phyloP scores from a whole-genome alignment of 257 asterid species.

The Perilla frutescens region DNA sequence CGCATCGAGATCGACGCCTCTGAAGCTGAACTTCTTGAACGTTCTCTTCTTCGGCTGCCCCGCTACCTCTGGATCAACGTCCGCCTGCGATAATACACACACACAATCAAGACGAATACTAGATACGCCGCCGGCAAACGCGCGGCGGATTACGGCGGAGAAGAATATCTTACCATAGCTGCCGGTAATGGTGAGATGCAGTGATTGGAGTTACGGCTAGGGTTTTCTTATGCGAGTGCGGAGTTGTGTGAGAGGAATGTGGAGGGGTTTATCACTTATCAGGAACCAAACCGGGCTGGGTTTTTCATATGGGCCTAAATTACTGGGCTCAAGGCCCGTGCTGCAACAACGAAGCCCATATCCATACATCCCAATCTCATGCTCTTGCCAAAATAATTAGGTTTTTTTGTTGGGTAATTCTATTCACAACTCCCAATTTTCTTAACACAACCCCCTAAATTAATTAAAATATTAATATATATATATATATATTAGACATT shows the following conservation, averaged over 20 bases:
- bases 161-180: constrained; percentile 30
- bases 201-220: background rate
- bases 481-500: too few relatives aligned
- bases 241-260: too few relatives aligned
- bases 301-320: background rate
- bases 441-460: too few relatives aligned
- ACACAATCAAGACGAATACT: background rate
- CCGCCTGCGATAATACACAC: constrained; percentile 48
- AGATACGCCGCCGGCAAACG: background rate
- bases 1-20: constrained; percentile 81
- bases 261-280: background rate
- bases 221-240: background rate
- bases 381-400: too few relatives aligned
- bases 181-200: background rate
- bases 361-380: too few relatives aligned
- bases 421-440: too few relatives aligned
- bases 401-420: too few relatives aligned
- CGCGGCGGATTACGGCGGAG: background rate
- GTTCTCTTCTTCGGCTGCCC: constrained; percentile 83
- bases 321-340: background rate
- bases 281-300: background rate
- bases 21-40: constrained; percentile 76
- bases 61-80: constrained; percentile 57
- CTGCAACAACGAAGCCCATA: background rate
- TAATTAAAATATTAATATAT: too few relatives aligned